These are phyloP conservation scores for Pyrenochaeta sp. DNA, from an alignment of 2,329 filamentous ascomycete genomes.

Conservation along the genomic window DNA sequence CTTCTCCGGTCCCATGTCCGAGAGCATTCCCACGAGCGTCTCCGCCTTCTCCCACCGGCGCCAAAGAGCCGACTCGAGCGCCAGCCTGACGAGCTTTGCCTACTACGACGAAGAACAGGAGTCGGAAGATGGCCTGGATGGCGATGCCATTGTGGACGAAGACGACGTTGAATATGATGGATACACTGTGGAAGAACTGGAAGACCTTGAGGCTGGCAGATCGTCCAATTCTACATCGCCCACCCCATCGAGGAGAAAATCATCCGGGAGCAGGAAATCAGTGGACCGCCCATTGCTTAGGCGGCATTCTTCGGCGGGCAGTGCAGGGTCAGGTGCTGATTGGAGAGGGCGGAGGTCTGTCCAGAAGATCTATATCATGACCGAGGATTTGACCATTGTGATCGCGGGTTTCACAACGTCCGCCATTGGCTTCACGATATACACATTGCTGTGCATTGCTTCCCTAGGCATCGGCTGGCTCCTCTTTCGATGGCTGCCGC, in stretches of 20 bases:
- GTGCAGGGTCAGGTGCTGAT: slow-evolving; percentile 68
- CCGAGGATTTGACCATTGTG: slow-evolving; percentile 92
- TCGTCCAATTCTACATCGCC: slow-evolving; percentile 27
- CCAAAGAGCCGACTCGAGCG: slow-evolving; percentile 79
- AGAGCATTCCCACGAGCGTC: slow-evolving; percentile 92
- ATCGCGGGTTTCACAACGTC: slow-evolving; percentile 91
- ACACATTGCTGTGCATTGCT: slow-evolving; percentile 72
- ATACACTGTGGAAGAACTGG: slow-evolving; percentile 55
- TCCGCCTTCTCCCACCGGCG: slow-evolving; percentile 91
- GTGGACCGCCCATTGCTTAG: slow-evolving; percentile 70
- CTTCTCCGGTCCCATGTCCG: slow-evolving; percentile 90
- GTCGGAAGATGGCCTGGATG: slow-evolving; percentile 34
- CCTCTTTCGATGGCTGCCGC: slow-evolving; percentile 86
- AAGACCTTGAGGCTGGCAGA: slow-evolving; percentile 55
- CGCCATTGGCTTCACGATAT: slow-evolving; percentile 70
- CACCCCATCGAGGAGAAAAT: slow-evolving; percentile 60
- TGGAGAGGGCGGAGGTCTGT: slow-evolving; percentile 68
- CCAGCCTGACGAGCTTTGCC: slow-evolving; percentile 73
- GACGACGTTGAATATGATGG: slow-evolving; percentile 42
- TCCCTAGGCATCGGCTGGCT: slow-evolving; percentile 84
- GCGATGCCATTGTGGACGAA: slow-evolving; percentile 43
- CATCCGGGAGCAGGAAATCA: slow-evolving; percentile 68
- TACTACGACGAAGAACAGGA: slow-evolving; percentile 82
- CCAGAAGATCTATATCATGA: slow-evolving; percentile 92
- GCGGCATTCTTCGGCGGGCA: slow-evolving; percentile 73